Percentiles rank a stretch among this genome's conserved stretches.
Evolutionary conservation across 805 yeast genomes (phyloP).

Genomic region (Monosporozyma solicola): DNA sequence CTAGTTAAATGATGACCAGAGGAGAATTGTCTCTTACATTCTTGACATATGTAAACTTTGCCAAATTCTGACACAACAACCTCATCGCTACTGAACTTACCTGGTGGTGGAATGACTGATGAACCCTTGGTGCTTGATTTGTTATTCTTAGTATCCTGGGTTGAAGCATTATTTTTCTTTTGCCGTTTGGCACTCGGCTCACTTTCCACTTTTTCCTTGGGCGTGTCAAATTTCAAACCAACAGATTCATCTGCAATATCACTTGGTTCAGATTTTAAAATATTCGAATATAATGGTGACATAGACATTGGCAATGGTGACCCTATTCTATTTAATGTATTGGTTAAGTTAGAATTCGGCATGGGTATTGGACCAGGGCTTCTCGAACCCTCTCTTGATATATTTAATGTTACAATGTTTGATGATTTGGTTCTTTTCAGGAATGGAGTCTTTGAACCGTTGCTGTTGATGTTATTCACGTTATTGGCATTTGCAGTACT

Average conservation of each 20-base stretch:
- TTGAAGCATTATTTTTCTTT: not conserved
- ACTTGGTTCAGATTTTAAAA: not conserved
- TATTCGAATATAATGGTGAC: slow-evolving; percentile 1
- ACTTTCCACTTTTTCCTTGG: not conserved
- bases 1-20: slow-evolving; percentile 33
- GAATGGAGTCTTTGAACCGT: slow-evolving; percentile 21
- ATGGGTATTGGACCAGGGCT: slow-evolving; percentile 15
- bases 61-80: slow-evolving; percentile 28
- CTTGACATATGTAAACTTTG: slow-evolving; percentile 30
- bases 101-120: slow-evolving; percentile 13
- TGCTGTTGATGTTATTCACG: not conserved
- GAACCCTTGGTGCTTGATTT: slow-evolving; percentile 6
- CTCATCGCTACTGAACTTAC: slow-evolving; percentile 26
- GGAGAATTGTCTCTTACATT: slow-evolving; percentile 30
- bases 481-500: not conserved
- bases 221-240: not conserved
- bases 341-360: not conserved
- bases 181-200: not conserved
- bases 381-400: slow-evolving; percentile 27
- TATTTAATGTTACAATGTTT: slow-evolving; percentile 27
- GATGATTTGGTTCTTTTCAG: slow-evolving; percentile 26
- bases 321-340: not conserved
- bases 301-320: slow-evolving; percentile 6
- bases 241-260: not conserved
- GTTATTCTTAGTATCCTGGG: not conserved